Evolutionary conservation across 2,329 filamentous ascomycete genomes (phyloP).

Genomic region (Clonostachys byssicola): DNA sequence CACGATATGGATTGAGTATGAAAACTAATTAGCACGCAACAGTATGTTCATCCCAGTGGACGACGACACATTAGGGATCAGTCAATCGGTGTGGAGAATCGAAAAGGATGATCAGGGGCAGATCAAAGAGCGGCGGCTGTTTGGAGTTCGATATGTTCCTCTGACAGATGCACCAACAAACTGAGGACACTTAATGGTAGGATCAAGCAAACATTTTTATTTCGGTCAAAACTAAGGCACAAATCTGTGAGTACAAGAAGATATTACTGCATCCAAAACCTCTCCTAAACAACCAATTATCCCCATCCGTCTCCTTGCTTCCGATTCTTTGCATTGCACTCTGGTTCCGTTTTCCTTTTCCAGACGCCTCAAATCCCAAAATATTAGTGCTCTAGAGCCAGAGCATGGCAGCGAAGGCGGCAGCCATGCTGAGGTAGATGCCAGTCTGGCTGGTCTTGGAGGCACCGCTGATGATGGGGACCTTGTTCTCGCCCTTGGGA

Average conservation of each 20-base stretch:
- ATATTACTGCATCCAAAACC: background rate
- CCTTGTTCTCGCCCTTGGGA: too few relatives aligned
- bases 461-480: background rate
- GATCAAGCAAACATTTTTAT: background rate
- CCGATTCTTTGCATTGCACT: background rate
- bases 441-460: background rate
- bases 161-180: conserved; percentile 61
- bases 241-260: too few relatives aligned
- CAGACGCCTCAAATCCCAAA: background rate
- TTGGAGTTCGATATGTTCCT: conserved; percentile 73
- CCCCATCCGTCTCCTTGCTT: background rate
- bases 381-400: background rate
- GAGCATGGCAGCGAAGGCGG: conserved; percentile 2
- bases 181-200: background rate
- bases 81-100: conserved; percentile 69
- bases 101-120: conserved; percentile 66
- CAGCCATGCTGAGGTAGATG: conserved; percentile 2
- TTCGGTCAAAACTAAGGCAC: background rate
- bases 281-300: background rate
- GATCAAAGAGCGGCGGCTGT: conserved; percentile 57
- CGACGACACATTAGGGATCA: conserved; percentile 34
- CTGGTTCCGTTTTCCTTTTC: background rate
- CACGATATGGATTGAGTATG: background rate
- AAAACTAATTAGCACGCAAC: background rate
- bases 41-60: conserved; percentile 77